Evolutionary conservation across 179 eudicot genomes (phyloP).

Genomic region (Amaranthus tricolor): DNA sequence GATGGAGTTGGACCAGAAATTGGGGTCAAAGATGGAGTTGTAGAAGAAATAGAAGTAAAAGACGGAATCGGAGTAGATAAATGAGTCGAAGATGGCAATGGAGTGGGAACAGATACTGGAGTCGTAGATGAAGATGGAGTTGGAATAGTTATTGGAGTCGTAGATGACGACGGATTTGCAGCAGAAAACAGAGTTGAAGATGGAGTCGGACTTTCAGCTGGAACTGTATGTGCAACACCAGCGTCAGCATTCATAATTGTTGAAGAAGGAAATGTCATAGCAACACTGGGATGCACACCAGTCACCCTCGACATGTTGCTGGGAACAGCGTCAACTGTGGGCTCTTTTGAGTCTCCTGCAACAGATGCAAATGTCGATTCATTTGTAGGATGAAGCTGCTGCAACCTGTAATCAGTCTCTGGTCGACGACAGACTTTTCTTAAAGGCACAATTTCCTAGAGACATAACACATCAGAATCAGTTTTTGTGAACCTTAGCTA

Average conservation of each 20-base stretch:
- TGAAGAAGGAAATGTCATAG: conserved; percentile 7
- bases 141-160: background rate
- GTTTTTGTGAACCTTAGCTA: background rate
- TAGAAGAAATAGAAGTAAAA: background rate
- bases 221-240: background rate
- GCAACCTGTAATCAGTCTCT: conserved; percentile 84
- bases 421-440: conserved; percentile 86
- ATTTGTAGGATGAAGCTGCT: conserved; percentile 56
- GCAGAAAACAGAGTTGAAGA: background rate
- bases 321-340: conserved; percentile 35
- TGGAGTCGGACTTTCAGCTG: background rate
- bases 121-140: background rate
- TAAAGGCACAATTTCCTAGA: conserved; percentile 81
- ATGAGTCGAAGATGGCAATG: background rate
- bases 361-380: conserved; percentile 34
- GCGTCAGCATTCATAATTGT: conserved; percentile 13
- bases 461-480: background rate
- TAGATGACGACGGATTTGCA: background rate
- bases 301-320: conserved; percentile 30
- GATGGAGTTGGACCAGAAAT: background rate
- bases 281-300: conserved; percentile 26
- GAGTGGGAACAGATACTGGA: background rate
- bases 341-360: conserved; percentile 42
- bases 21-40: background rate
- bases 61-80: background rate